Conservation (phyloP, 495 filamentous ascomycete species). For the Oidiodendron maius region DNA sequence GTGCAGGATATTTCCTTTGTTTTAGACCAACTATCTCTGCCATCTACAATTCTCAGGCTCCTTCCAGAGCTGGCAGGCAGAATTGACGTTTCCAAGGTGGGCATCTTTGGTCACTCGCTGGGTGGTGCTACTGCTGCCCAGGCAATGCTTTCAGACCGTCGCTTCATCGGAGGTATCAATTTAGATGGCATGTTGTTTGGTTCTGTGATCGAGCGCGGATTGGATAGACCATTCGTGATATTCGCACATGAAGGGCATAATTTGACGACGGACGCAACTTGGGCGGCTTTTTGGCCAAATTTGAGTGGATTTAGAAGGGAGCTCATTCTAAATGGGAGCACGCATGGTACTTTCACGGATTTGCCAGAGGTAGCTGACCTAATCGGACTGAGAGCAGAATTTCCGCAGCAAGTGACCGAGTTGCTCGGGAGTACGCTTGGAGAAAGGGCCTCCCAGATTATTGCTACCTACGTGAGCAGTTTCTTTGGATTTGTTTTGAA, state of each 20-base stretch:
- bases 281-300: slow-evolving; percentile 1
- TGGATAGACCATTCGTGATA: slow-evolving; percentile 3
- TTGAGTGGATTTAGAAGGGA: slow-evolving; percentile 1
- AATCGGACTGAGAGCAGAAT: background rate
- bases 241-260: slow-evolving; percentile 4
- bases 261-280: background rate
- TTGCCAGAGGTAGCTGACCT: background rate
- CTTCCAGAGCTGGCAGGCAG: slow-evolving; percentile 9
- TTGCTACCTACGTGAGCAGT: slow-evolving; percentile 1
- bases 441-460: slow-evolving; percentile 4
- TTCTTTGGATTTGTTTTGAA: slow-evolving; percentile 6
- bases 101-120: slow-evolving; percentile 46
- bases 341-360: slow-evolving; percentile 2
- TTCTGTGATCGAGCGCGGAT: background rate
- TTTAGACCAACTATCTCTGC: slow-evolving; percentile 25
- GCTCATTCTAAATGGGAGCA: background rate
- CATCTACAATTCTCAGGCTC: slow-evolving; percentile 1
- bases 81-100: slow-evolving; percentile 21
- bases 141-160: background rate
- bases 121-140: slow-evolving; percentile 23
- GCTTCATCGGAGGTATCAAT: slow-evolving; percentile 6
- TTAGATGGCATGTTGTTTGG: slow-evolving; percentile 4
- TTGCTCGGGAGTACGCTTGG: slow-evolving; percentile 6
- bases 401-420: background rate
- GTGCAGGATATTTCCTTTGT: slow-evolving; percentile 28